Evolutionary conservation across 1,284 basidiomycete species (phyloP), one percentile per base, ranked within the genome.

Genomic region (Naganishia liquefaciens): DNA sequence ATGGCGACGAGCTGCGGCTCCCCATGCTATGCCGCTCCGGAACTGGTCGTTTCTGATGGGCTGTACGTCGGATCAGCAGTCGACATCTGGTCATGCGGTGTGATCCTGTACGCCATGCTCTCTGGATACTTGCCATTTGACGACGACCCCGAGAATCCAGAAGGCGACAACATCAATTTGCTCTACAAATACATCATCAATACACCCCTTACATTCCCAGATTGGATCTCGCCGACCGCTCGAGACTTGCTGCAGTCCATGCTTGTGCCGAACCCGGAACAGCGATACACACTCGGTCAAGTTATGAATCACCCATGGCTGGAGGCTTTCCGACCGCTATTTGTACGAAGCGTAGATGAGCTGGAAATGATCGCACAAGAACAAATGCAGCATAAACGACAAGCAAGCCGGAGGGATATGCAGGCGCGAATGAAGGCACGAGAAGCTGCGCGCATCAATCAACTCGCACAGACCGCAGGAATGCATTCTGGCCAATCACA

Each of bases 101-200:
- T 99, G 70, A 99, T 99, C 72, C 85, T 99, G 6, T 99, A 98
- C 77, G 96, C 96, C 63, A 99, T 99, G 95, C 86, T 99, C 13
- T 93, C 95, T 1, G 96, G 96, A 9, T 99, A 99, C 76, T 87
- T 99, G 37, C 96, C 96, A n/a, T 99, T 98, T 78, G 96, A 99
- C 79, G 96, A 99, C 77, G 96, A 99, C 79, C 96, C 96, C 1
- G 89, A 88, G 37, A 99, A 99, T 78, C 96, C 96, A 3, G 96
- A 99, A 69, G 96, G 96, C 65, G 94, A 99, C 82, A 99, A 99
- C 81, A 99, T 99, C 84, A 99, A 98, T 76, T 83, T 98, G n/a
- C 83, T 99, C 57, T 99, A 99, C 87, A 93, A 91, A 78, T 99
- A 99, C 81, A 99, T 99, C 79, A 90, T 98, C 80, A 93, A 88